phyloP scores from a whole-genome alignment of 2,329 filamentous ascomycete genomes.

The Akanthomyces lecanii region DNA sequence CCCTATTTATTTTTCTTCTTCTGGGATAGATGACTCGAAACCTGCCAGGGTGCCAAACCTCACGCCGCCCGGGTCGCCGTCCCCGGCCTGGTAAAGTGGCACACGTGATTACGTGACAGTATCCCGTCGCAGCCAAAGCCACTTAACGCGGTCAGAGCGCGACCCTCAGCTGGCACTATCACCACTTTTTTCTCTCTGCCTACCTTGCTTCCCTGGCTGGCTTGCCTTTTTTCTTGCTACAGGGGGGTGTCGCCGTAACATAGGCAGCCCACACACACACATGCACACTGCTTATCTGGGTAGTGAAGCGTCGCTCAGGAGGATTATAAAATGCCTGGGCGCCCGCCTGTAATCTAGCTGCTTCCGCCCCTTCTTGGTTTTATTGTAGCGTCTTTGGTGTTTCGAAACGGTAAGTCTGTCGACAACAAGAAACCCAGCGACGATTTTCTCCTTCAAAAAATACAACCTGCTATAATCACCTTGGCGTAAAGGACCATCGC shows the following conservation, averaged over 20 bases:
- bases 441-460: no score
- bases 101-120: slow-evolving; percentile 13
- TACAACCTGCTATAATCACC: background rate
- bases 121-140: background rate
- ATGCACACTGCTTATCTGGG: slow-evolving; percentile 3
- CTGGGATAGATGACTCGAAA: slow-evolving; percentile 15
- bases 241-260: slow-evolving; percentile 3
- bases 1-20: background rate
- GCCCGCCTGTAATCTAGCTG: background rate
- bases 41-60: background rate
- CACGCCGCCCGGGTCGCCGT: background rate
- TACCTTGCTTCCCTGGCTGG: background rate
- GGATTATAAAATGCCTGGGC: slow-evolving; percentile 8
- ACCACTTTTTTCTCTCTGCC: slow-evolving; percentile 8
- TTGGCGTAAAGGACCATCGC: background rate
- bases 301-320: background rate
- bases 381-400: slow-evolving; percentile 4
- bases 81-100: background rate
- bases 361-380: background rate
- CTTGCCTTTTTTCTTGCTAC: background rate
- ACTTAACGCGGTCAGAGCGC: slow-evolving; percentile 13
- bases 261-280: slow-evolving; percentile 12
- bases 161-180: slow-evolving; percentile 1
- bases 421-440: background rate
- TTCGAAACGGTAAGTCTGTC: slow-evolving; percentile 7